Evolutionary conservation across 371 early-diverging fungal genomes (phyloP).

Genomic region (Coemansia sp.): DNA sequence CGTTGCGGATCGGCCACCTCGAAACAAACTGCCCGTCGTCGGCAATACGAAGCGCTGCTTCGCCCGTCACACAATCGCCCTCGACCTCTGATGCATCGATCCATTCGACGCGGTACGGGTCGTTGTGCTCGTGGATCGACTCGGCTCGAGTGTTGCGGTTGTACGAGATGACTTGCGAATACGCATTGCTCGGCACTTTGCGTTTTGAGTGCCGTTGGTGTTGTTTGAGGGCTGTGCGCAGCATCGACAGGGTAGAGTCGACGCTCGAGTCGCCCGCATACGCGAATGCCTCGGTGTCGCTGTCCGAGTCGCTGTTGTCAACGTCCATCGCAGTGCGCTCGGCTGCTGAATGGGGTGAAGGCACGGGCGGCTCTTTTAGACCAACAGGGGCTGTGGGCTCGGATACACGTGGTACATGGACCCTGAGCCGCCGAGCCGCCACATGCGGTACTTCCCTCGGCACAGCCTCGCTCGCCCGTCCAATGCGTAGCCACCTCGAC

Average conservation of each 20-base stretch:
- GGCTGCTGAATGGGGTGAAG: too few species aligned
- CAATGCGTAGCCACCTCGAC: conserved; percentile 75
- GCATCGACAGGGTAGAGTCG: conserved; percentile 32
- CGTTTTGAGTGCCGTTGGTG: conserved; percentile 80
- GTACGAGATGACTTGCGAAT: conserved; percentile 67
- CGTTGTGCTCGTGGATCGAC: conserved; percentile 81
- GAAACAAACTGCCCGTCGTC: conserved; percentile 46
- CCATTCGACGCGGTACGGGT: conserved; percentile 88
- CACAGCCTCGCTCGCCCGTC: conserved; percentile 77
- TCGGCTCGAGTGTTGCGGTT: conserved; percentile 68
- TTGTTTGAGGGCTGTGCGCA: conserved; percentile 63
- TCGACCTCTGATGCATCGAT: conserved; percentile 48
- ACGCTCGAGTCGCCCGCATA: conserved; percentile 10
- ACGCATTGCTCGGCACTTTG: conserved; percentile 72
- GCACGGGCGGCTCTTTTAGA: too few species aligned
- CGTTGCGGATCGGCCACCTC: conserved; percentile 69
- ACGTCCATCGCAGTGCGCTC: conserved; percentile 9
- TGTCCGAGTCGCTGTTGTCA: conserved; percentile 11
- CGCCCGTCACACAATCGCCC: conserved; percentile 62
- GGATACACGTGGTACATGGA: background rate
- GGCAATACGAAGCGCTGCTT: conserved; percentile 55
- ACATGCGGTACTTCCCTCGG: conserved; percentile 77
- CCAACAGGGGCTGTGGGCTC: background rate
- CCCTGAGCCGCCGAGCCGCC: conserved; percentile 63
- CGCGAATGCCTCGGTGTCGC: background rate